A percentile compares a stretch with the other conserved stretches of the same genome.
Evolutionary conservation across 805 yeast species (phyloP).

Genomic region (Cyberlindnera mississippiensis): DNA sequence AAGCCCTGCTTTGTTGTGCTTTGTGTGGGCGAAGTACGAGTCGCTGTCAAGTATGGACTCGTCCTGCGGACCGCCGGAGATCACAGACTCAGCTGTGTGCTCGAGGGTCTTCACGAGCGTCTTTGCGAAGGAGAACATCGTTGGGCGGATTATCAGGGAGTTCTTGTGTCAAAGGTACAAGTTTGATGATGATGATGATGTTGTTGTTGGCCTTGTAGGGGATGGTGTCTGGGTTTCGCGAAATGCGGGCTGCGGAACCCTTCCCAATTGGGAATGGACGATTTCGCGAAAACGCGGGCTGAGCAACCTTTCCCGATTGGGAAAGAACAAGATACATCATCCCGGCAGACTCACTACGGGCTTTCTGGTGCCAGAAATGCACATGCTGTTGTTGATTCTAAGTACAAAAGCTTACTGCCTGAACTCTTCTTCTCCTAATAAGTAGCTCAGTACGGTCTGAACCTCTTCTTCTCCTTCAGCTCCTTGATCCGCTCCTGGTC

Average conservation of each 20-base stretch:
- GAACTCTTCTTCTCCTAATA: no score
- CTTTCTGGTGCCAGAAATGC: neutral
- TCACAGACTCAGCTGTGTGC: constrained; percentile 32
- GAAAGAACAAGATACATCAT: neutral
- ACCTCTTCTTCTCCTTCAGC: constrained; percentile 77
- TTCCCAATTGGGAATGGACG: neutral
- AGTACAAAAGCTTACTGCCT: no score
- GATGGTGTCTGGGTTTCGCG: no score
- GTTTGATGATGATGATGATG: no score
- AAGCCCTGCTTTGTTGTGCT: constrained; percentile 43
- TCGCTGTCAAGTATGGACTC: constrained; percentile 24
- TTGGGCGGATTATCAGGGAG: no score
- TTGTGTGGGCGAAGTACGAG: constrained; percentile 27
- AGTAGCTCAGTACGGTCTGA: constrained; percentile 66
- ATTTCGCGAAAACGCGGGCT: neutral
- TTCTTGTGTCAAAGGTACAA: no score
- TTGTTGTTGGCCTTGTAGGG: no score
- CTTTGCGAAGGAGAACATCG: constrained; percentile 62
- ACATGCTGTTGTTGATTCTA: neutral
- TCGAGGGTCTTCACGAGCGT: constrained; percentile 55
- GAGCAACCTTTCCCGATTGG: neutral
- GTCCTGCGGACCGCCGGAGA: constrained; percentile 26
- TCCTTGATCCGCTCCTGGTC: constrained; percentile 83
- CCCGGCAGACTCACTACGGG: neutral
- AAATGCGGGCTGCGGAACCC: neutral